Evolutionary conservation across 768 basidiomycete genomes (phyloP).

Genomic region (Tubosaeta brunneosetosa): DNA sequence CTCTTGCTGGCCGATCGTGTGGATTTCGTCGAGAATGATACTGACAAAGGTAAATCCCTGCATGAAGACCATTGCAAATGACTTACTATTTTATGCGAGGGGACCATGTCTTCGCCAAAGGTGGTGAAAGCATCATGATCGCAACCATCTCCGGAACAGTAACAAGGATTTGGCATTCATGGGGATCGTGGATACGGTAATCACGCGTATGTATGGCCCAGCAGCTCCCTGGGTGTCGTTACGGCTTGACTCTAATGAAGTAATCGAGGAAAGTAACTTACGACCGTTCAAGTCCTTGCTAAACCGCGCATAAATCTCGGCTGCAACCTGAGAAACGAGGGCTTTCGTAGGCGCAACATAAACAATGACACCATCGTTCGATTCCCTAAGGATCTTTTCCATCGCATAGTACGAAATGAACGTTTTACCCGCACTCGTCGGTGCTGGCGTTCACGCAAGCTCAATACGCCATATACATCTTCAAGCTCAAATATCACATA

Average conservation of each 20-base stretch:
- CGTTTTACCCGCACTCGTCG: constrained; percentile 71
- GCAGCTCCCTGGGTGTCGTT: constrained; percentile 41
- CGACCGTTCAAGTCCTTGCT: constrained; percentile 48
- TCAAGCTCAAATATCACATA: constrained; percentile 21
- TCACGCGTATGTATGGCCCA: constrained; percentile 69
- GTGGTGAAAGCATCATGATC: constrained; percentile 65
- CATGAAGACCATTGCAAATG: background rate
- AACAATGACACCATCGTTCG: constrained; percentile 63
- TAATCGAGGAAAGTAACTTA: constrained; percentile 24
- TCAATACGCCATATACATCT: background rate
- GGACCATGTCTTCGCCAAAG: constrained; percentile 56
- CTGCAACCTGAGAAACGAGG: constrained; percentile 64
- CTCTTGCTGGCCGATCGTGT: constrained; percentile 66
- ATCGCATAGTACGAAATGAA: constrained; percentile 78
- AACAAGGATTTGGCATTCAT: constrained; percentile 67
- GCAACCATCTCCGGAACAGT: constrained; percentile 70
- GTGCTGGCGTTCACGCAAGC: constrained; percentile 36
- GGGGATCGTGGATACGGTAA: constrained; percentile 55
- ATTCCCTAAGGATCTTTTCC: constrained; percentile 59
- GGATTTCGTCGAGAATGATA: constrained; percentile 56
- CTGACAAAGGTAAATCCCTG: constrained; percentile 27
- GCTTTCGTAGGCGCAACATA: constrained; percentile 78
- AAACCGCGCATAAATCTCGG: constrained; percentile 70
- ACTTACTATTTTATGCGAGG: constrained; percentile 56
- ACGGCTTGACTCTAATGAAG: background rate